Evolutionary conservation across 176 grass and related monocot species (phyloP), one percentile per base, ranked within the genome.

Genomic region (Tuctoria greenei): DNA sequence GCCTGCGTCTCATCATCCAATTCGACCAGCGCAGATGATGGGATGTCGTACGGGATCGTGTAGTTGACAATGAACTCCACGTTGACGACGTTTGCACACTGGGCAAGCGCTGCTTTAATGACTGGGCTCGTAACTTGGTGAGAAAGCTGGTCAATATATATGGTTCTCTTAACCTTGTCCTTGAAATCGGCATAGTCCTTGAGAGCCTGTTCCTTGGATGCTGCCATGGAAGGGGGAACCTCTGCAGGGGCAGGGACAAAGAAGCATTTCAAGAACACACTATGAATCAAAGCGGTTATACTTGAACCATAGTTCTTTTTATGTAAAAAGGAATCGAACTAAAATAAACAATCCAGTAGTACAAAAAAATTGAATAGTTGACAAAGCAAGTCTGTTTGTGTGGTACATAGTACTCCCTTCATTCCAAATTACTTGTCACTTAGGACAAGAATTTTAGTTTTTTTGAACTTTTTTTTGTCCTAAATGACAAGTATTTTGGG

Each of bases 41-140:
- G 85, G 28, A 93, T 90, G 25, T 87, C 61, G 0, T 62, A 81
- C 0, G 79, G 88, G 51, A 90, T 65, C 1, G 91, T 93, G 73
- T 77, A 90, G 64, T 93, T 93, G 5, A 72, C 75, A 36, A 90
- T 71, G 61, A 90, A 93, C 55, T 93, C 85, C 61, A 86, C 62
- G 16, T 21, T 80, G 35, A 66, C 75, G 28, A 86, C 85, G 23
- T 66, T 77, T 14, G 78, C 88, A 38, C 83, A 93, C 41, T 90
- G 91, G 8, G 71, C 79, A 55, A 93, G 75, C 11, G 91, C 88
- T 61, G 85, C 76, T 86, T 85, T 77, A 27, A 86, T 88, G 36
- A 90, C 82, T 16, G 63, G 4, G 9, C 8, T 5, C 0, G 76
- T 90, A 14, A 93, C 85, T 59, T 83, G 61, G 65, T 71, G 82